Evolutionary conservation across 2,329 filamentous ascomycete species (phyloP), one percentile per base, ranked within the genome.

Genomic region (Penicillium brevicompactum): DNA sequence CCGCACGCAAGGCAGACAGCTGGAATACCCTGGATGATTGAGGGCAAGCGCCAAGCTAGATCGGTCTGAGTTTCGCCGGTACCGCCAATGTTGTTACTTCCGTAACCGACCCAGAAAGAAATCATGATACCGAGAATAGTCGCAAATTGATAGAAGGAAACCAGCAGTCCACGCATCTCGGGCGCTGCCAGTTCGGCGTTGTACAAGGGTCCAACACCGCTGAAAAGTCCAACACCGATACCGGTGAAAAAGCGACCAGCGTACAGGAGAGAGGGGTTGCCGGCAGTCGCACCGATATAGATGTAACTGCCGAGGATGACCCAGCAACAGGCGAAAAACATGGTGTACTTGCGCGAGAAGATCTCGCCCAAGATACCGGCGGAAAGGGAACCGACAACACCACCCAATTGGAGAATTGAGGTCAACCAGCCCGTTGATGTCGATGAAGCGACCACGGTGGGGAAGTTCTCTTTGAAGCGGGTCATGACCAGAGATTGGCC

Each of bases 391-490:
- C 76, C 73, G 4, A 74, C 55, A 13, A 81, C 68, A 31, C 79
- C 80, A 34, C 81, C 80, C 8, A 82, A 65, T 59, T 82, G 78
- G 16, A 83, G 75, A 71, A 82, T 79, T 3, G 80, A 80, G 14
- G 80, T 82, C 63, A 82, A 66, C 72, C 73, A 75, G 5, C 73
- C 73, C 4, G 69, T 73, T 31, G 71, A 68, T 21, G 65, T 68
- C 6, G 76, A 75, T 1, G 71, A 74, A 10, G 73, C 68, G 1
- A 77, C 75, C 4, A 80, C 76, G 13, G 74, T 70, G 18, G 76
- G 72, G 59, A 81, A 81, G 5, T 72, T 73, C 3, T 73, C 70
- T 4, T 75, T 72, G 56, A 82, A 82, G 37, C 79, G 78, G 7
- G 77, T 74, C 79, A 82, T 82, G 49, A 80, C 77, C 4, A 82